Conservation (phyloP, 371 early-diverging fungal species). For the Sporodiniella umbellata region DNA sequence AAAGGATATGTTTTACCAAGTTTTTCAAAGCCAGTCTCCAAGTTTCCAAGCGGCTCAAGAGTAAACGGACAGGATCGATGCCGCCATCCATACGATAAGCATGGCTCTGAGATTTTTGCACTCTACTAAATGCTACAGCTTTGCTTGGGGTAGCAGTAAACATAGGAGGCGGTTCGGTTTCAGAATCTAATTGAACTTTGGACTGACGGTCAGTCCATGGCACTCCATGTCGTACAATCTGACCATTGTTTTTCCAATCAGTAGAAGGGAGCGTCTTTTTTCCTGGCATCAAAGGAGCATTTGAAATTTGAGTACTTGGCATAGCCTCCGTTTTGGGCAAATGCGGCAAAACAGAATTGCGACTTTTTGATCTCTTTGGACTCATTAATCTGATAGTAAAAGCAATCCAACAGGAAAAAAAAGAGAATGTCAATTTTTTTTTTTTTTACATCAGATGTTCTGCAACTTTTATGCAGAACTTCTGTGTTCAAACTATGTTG, state of each 20-base stretch:
- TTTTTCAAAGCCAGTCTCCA: slow-evolving; percentile 40
- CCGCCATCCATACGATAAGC: slow-evolving; percentile 40
- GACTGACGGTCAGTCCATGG: slow-evolving; percentile 22
- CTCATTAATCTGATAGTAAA: neutral
- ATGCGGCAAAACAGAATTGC: slow-evolving; percentile 30
- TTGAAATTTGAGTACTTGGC: slow-evolving; percentile 13
- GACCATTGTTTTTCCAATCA: slow-evolving; percentile 5
- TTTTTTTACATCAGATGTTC: neutral
- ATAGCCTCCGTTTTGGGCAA: slow-evolving; percentile 32
- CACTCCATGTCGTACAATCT: slow-evolving; percentile 14
- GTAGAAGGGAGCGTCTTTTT: slow-evolving; percentile 11
- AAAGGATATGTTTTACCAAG: slow-evolving; percentile 18
- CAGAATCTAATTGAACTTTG: slow-evolving; percentile 13
- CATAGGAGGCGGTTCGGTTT: slow-evolving; percentile 30
- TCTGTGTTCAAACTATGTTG: no score
- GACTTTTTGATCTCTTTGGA: slow-evolving; percentile 3
- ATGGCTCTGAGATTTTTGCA: slow-evolving; percentile 23
- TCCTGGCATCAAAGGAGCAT: slow-evolving; percentile 18
- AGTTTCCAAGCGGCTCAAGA: slow-evolving; percentile 26
- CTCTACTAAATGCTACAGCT: slow-evolving; percentile 5
- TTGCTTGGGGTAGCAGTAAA: slow-evolving; percentile 28
- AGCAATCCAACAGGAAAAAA: slow-evolving; percentile 6
- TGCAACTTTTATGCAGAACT: neutral
- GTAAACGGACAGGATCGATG: slow-evolving; percentile 35
- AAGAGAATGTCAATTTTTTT: neutral